phyloP scores from a whole-genome alignment of 306 rosid genomes.

The Styphnolobium japonicum region DNA sequence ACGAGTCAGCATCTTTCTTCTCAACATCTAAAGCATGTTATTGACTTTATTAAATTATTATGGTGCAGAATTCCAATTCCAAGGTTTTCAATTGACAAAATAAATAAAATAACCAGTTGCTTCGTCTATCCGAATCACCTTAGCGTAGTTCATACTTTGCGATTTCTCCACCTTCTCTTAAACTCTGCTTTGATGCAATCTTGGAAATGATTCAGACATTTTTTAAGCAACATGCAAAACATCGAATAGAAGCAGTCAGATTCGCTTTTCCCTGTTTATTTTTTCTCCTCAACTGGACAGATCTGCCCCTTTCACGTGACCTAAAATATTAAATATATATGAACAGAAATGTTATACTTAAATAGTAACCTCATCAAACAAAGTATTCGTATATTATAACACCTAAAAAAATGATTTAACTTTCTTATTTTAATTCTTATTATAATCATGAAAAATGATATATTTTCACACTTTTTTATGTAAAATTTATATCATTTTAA shows the following conservation, averaged over 20 bases:
- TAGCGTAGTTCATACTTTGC: background rate
- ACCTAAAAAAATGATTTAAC: no score
- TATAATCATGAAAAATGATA: no score
- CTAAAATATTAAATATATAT: no score
- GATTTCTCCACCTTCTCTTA: background rate
- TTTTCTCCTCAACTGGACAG: background rate
- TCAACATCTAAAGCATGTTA: background rate
- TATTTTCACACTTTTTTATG: no score
- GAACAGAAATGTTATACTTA: background rate
- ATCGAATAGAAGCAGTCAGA: background rate
- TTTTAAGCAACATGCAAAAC: background rate
- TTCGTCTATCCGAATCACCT: background rate
- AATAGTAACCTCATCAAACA: background rate
- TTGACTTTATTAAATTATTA: slow-evolving; percentile 12
- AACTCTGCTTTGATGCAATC: slow-evolving; percentile 9
- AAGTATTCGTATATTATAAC: no score
- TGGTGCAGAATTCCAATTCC: background rate
- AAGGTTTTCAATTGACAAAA: slow-evolving; percentile 3
- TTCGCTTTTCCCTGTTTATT: background rate
- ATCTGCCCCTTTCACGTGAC: background rate
- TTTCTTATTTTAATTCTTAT: no score
- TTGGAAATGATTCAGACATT: slow-evolving; percentile 27
- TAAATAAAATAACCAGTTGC: background rate
- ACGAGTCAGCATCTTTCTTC: background rate
- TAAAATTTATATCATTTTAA: no score